These are phyloP conservation scores for Fusarium anthophilum DNA, from an alignment of 2,329 filamentous ascomycete species.

Conservation along the genomic window DNA sequence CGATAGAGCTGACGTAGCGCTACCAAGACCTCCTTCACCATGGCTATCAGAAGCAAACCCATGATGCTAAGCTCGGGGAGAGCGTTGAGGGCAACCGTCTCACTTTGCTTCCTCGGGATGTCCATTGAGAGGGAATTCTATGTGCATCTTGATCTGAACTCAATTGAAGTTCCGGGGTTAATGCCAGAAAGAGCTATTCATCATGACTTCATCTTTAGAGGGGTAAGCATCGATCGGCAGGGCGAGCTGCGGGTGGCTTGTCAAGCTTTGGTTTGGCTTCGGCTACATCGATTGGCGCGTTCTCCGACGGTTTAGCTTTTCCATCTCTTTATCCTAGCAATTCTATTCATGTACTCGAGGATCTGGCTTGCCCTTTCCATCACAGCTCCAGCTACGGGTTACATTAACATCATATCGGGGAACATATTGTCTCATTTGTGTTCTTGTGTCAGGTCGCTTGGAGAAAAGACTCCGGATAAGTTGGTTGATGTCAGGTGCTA, in stretches of 20 bases:
- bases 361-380: too few species aligned
- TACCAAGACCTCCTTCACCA: neutral
- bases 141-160: neutral
- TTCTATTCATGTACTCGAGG: neutral
- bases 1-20: neutral
- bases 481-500: neutral
- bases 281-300: neutral
- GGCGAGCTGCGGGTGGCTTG: conserved; percentile 8
- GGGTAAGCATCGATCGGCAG: conserved; percentile 2
- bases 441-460: neutral
- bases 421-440: neutral
- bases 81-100: neutral
- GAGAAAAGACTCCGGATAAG: neutral
- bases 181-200: neutral
- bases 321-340: neutral
- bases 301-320: neutral
- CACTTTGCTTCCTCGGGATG: neutral
- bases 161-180: neutral
- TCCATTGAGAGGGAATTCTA: neutral
- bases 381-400: too few species aligned
- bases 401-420: rapidly evolving
- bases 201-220: conserved; percentile 4
- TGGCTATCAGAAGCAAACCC: neutral
- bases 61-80: neutral
- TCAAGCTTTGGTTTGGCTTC: neutral